Conservation (phyloP, 1,284 basidiomycete genomes). For the Rhodotorula sp. region DNA sequence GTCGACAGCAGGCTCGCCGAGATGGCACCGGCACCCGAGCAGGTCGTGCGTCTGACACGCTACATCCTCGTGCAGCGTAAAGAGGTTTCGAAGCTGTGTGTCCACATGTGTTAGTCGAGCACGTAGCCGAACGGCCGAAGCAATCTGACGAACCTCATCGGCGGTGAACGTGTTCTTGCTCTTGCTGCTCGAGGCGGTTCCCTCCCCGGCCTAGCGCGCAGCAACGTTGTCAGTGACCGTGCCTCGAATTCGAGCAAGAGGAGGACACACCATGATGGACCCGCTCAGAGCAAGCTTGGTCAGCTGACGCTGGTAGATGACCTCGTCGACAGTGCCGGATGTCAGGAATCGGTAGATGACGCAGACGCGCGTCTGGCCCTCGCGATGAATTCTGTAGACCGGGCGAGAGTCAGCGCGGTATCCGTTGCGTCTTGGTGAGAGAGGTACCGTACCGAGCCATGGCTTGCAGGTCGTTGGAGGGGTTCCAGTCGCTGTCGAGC, state of each 20-base stretch:
- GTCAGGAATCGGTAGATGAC: conserved; percentile 72
- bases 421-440: neutral
- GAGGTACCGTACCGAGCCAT: conserved; percentile 77
- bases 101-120: no score
- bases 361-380: conserved; percentile 83
- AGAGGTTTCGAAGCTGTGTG: conserved; percentile 77
- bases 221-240: neutral
- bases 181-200: neutral
- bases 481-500: conserved; percentile 94
- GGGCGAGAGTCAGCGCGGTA: neutral
- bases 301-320: conserved; percentile 68
- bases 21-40: conserved; percentile 45
- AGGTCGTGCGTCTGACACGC: conserved; percentile 82
- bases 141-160: conserved; percentile 68
- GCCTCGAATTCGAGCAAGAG: no score
- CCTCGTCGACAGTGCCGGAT: conserved; percentile 54
- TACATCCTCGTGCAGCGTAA: conserved; percentile 76
- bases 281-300: conserved; percentile 83
- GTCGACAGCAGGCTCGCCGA: conserved; percentile 26
- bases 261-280: conserved; percentile 53
- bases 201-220: conserved; percentile 34
- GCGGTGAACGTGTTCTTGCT: conserved; percentile 67
- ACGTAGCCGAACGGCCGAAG: neutral
- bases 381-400: conserved; percentile 48
- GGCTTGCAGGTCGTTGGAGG: conserved; percentile 88